Evolutionary conservation across 108 stramenopile species (phyloP), one percentile per base, ranked within the genome.

Genomic region (Cyclotella sp.): DNA sequence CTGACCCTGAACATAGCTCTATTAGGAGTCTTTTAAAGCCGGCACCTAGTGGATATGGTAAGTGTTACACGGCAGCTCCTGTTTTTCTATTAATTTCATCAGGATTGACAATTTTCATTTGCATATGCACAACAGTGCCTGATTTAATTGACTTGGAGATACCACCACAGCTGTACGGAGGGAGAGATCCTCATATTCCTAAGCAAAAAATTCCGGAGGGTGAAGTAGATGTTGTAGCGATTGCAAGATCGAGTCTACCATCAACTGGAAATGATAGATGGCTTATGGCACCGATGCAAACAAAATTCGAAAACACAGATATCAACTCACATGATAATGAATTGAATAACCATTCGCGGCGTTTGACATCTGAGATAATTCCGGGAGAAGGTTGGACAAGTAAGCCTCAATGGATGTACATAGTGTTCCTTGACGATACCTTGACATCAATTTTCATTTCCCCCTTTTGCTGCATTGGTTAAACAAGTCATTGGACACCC

Each of bases 381-480:
- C 80, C 86, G 15, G 86, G 83, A 15, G 67, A 84, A 49, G 86
- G 86, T 44, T 84, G 83, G 86, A 46, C 61, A 24, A 8, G 55
- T 55, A 55, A 3, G 55, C 24, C 11, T n/a, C 11, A 24, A 4
- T 12, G 6, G 0, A 22, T 24, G n/a, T 26, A 9, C 34, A 34
- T 5, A 34, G 34, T 6, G 22, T 6, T 55, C 24, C 3, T 4
- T 22, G 3, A 24, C 24, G 22, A 55, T 22, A 22, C 11, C 22
- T 24, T 24, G n/a, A 12, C 12, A 24, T 12, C 11, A 24, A 26
- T 55, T 12, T 24, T 55, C 11, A 55, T 24, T 24, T 55, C 5
- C 8, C 3, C 24, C 34, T 34, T 34, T 34, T 34, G 6, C 34
- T 34, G 34, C 34, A 34, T 21, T 55, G 19, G 22, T 55, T 9